phyloP scores from a whole-genome alignment of 2,329 filamentous ascomycete genomes.

The Fusarium metavorans region DNA sequence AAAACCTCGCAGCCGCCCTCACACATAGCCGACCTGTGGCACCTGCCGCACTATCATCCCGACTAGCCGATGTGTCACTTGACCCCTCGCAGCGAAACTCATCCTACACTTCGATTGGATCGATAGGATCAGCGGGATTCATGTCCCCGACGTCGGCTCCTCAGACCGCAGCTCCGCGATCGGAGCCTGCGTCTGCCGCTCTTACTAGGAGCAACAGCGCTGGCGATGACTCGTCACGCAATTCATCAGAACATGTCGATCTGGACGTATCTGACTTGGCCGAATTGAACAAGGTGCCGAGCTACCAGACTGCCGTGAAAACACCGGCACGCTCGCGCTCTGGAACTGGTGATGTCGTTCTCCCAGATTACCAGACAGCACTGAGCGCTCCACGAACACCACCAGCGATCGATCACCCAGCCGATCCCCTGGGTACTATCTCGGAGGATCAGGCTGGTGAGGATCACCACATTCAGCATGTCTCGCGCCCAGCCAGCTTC shows the following conservation, averaged over 20 bases:
- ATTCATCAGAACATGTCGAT: slow-evolving; percentile 69
- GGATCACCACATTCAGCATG: slow-evolving; percentile 37
- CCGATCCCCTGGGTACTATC: slow-evolving; percentile 49
- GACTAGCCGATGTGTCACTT: slow-evolving; percentile 76
- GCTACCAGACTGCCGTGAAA: slow-evolving; percentile 79
- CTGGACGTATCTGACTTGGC: slow-evolving; percentile 71
- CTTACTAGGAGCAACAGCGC: slow-evolving; percentile 67
- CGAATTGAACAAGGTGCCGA: slow-evolving; percentile 79
- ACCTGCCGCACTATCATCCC: slow-evolving; percentile 71
- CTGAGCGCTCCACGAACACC: slow-evolving; percentile 65
- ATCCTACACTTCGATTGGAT: slow-evolving; percentile 59
- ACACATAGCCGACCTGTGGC: slow-evolving; percentile 48
- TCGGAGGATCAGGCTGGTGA: slow-evolving; percentile 47
- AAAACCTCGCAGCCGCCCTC: slow-evolving; percentile 76
- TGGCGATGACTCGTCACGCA: slow-evolving; percentile 63
- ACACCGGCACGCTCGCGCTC: slow-evolving; percentile 69
- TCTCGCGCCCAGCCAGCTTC: slow-evolving; percentile 42
- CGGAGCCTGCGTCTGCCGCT: slow-evolving; percentile 58
- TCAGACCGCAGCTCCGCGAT: slow-evolving; percentile 52
- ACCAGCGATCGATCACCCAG: slow-evolving; percentile 49
- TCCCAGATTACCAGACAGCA: slow-evolving; percentile 77
- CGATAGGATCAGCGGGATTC: slow-evolving; percentile 59
- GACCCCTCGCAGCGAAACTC: slow-evolving; percentile 60
- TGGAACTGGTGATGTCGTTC: slow-evolving; percentile 59
- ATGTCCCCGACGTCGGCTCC: slow-evolving; percentile 56